phyloP scores from a whole-genome alignment of 768 basidiomycete species.

The Collybia mongolica region DNA sequence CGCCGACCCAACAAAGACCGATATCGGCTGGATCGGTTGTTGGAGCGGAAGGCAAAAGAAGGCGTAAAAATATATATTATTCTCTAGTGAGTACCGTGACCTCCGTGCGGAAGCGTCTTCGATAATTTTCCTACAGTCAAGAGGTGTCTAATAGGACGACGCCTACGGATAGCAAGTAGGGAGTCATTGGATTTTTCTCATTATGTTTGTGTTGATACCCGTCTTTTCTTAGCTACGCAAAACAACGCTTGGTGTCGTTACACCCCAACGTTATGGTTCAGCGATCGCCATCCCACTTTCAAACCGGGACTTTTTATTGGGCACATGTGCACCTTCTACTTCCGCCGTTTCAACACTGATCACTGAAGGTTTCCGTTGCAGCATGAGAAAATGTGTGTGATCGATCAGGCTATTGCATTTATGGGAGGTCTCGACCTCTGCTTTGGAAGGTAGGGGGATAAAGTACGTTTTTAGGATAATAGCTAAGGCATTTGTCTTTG shows the following conservation, averaged over 20 bases:
- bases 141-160: slow-evolving; percentile 96
- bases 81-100: slow-evolving; percentile 64
- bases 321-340: slow-evolving; percentile 69
- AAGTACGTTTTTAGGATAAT: background rate
- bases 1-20: slow-evolving; percentile 81
- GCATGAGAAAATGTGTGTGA: slow-evolving; percentile 98
- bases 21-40: slow-evolving; percentile 82
- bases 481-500: background rate
- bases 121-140: slow-evolving; percentile 50
- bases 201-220: slow-evolving; percentile 5
- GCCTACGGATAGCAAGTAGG: slow-evolving; percentile 89
- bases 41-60: slow-evolving; percentile 90
- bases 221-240: slow-evolving; percentile 64
- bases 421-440: slow-evolving; percentile 97
- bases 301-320: slow-evolving; percentile 98
- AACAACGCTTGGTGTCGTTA: slow-evolving; percentile 72
- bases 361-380: slow-evolving; percentile 24
- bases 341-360: background rate
- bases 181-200: slow-evolving; percentile 7
- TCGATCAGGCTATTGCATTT: slow-evolving; percentile 96
- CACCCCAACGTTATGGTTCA: slow-evolving; percentile 96
- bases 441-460: slow-evolving; percentile 65
- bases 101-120: background rate
- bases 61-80: slow-evolving; percentile 97
- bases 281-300: slow-evolving; percentile 95